Evolutionary conservation across 345 rosid species (phyloP), one percentile per base, ranked within the genome.

Genomic region (Populus simonii): DNA sequence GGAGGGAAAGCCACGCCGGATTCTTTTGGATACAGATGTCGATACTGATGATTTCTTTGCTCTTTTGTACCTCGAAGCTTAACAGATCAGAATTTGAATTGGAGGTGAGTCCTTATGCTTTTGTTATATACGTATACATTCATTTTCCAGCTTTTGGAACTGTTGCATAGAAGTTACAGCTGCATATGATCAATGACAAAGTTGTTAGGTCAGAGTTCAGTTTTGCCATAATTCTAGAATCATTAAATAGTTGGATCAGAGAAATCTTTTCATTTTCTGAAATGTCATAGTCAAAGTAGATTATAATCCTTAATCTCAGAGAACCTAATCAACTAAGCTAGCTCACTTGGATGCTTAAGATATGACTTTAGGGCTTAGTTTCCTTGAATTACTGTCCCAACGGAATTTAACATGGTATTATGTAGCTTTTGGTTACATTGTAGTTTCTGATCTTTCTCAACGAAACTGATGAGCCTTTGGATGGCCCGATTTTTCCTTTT

Each of bases 31-130:
- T 65, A 89, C 99, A 45, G 99, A 93, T 82, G 90, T 90, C 2
- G 93, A 93, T 78, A 93, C 97, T 4, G 98, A 93, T 80, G 99
- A 95, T 84, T 84, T 95, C 71, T 92, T 95, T 51, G 97, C 90
- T 80, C 88, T 95, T 15, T 84, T 92, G 77, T 95, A 93, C 79
- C 91, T 93, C 49, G 81, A 95, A 95, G 87, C 99, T 92, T 49
- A 83, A 90, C 82, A 83, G 88, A 85, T 84, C 97, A 82, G 93
- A 92, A 79, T 93, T 95, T 73, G 75, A 90, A 41, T 69, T 95
- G 79, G 91, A 93, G 91, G 99, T 90, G 71, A 85, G 76, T 10
- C 51, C 71, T 39, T 12, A 31, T 20, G 53, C 31, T 79, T 33
- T 62, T 45, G 10, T 20, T 17, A 51, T 62, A 23, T 63, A 31